Conservation (phyloP, 148 eudicot genomes). For the Silene conica region DNA sequence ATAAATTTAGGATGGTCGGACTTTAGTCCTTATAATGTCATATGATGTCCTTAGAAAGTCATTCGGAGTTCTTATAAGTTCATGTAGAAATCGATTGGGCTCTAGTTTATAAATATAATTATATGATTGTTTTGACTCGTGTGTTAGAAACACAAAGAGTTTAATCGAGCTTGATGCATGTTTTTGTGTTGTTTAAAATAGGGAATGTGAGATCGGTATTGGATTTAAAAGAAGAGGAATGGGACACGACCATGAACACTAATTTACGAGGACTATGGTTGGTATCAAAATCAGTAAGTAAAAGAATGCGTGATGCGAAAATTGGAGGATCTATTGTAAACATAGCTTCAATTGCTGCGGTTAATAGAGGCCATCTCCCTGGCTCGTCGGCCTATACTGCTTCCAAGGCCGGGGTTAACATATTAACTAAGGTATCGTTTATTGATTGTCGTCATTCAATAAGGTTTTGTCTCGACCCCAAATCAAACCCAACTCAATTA, state of each 20-base stretch:
- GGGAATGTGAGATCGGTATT: slow-evolving; percentile 38
- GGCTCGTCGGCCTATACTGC: slow-evolving; percentile 50
- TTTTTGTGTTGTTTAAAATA: slow-evolving; percentile 16
- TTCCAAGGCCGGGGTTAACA: slow-evolving; percentile 51
- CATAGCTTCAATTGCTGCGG: slow-evolving; percentile 52
- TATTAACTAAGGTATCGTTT: slow-evolving; percentile 45
- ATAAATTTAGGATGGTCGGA: too few species aligned
- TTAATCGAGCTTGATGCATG: background rate
- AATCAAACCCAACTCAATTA: too few species aligned
- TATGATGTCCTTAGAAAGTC: too few species aligned
- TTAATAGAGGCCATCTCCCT: slow-evolving; percentile 42
- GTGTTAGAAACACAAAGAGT: too few species aligned
- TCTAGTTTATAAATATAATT: too few species aligned
- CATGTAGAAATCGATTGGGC: too few species aligned
- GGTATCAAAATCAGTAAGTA: slow-evolving; percentile 54
- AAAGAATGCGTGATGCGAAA: slow-evolving; percentile 52
- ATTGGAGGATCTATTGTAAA: slow-evolving; percentile 60
- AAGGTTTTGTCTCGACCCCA: too few species aligned
- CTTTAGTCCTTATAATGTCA: too few species aligned
- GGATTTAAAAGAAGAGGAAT: slow-evolving; percentile 61
- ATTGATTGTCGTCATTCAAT: too few species aligned
- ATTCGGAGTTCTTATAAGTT: too few species aligned
- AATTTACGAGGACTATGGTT: slow-evolving; percentile 65
- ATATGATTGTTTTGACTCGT: too few species aligned
- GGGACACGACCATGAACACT: slow-evolving; percentile 46